Conservation (phyloP, 768 basidiomycete species). For the Atractiella rhizophila region DNA sequence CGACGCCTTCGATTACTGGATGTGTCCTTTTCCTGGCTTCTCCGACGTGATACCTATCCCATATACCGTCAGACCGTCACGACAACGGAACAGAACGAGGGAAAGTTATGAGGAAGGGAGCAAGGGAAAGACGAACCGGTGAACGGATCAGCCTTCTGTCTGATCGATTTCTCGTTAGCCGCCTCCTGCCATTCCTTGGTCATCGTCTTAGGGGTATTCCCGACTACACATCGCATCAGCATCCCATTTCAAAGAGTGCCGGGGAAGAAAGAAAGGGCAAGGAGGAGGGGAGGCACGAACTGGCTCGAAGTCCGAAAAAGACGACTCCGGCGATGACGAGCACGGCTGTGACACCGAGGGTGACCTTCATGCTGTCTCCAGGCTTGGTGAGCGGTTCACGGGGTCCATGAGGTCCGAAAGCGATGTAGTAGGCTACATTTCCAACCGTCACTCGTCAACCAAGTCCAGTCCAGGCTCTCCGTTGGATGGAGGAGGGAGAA, state of each 20-base stretch:
- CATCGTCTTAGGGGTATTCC: constrained; percentile 51
- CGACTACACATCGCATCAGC: constrained; percentile 26
- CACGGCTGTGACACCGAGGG: constrained; percentile 33
- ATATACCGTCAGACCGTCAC: no score
- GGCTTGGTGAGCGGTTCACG: constrained; percentile 51
- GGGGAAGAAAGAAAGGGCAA: not conserved
- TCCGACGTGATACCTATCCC: no score
- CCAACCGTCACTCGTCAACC: no score
- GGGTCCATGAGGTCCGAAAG: constrained; percentile 89
- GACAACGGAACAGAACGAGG: no score
- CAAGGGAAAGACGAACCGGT: no score
- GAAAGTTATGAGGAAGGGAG: no score
- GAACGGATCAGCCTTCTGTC: constrained; percentile 73
- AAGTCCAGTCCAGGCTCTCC: not conserved
- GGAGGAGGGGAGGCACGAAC: not conserved
- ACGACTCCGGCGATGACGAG: constrained; percentile 36
- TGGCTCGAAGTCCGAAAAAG: constrained; percentile 29
- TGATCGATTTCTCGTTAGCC: constrained; percentile 49
- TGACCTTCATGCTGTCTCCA: constrained; percentile 44
- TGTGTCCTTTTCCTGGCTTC: no score
- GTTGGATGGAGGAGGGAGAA: no score
- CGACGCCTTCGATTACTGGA: no score
- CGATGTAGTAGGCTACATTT: constrained; percentile 75
- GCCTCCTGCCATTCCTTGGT: constrained; percentile 88
- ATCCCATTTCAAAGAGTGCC: not conserved